phyloP scores from a whole-genome alignment of 1,139 yeast species.

The Taiozyma sp. region DNA sequence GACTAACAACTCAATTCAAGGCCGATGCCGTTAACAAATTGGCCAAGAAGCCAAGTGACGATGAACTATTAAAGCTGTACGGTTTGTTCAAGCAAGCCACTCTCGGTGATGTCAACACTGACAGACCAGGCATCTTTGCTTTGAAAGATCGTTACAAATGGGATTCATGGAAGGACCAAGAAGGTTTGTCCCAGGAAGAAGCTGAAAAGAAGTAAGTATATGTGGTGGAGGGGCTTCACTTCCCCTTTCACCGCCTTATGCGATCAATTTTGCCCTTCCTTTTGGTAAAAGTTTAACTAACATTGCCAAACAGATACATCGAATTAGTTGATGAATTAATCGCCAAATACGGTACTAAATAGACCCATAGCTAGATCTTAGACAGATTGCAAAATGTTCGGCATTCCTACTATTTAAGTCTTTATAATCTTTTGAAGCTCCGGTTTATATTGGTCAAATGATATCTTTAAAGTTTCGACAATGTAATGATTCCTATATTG shows the following conservation, averaged over 20 bases:
- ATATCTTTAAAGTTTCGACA: no score
- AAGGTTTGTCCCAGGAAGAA: constrained; percentile 82
- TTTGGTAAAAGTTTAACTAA: not conserved
- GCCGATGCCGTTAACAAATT: constrained; percentile 77
- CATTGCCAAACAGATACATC: constrained; percentile 41
- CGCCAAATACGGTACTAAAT: constrained; percentile 35
- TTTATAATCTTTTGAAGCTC: not conserved
- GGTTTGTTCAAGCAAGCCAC: constrained; percentile 97
- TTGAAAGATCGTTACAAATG: constrained; percentile 95
- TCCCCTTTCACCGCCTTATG: no score
- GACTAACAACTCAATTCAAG: constrained; percentile 28
- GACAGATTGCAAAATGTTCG: not conserved
- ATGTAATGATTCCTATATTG: not conserved
- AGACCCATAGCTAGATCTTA: not conserved
- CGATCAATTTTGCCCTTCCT: no score
- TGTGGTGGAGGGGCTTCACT: not conserved
- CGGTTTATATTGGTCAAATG: not conserved
- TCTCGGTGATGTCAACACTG: constrained; percentile 84
- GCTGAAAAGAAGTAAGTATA: constrained; percentile 61
- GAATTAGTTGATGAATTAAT: constrained; percentile 64
- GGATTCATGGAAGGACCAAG: constrained; percentile 90
- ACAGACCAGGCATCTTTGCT: constrained; percentile 83
- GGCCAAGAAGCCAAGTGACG: constrained; percentile 75
- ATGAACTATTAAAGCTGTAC: constrained; percentile 77
- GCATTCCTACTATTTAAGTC: not conserved